Evolutionary conservation across 768 basidiomycete genomes (phyloP).

Genomic region (Termitomyces sp.): DNA sequence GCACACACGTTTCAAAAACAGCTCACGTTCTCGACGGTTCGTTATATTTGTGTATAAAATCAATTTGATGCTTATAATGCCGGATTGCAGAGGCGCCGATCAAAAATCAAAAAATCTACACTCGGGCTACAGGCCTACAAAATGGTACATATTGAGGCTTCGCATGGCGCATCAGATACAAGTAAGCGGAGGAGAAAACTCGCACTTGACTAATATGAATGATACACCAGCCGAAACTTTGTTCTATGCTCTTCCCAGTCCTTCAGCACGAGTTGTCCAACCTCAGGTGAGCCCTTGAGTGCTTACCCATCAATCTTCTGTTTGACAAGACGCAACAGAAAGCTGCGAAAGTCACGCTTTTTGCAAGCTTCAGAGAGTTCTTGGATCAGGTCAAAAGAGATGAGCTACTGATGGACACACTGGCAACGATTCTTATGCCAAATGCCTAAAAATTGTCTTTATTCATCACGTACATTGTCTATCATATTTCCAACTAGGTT

Average conservation of each 20-base stretch:
- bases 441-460: background rate
- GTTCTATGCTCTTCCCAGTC: constrained; percentile 72
- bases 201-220: background rate
- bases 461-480: no score
- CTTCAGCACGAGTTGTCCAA: constrained; percentile 67
- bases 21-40: constrained; percentile 12
- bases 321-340: constrained; percentile 1
- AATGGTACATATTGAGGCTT: constrained; percentile 29
- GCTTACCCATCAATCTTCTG: background rate
- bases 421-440: background rate
- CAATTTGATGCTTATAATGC: background rate
- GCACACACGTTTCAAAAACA: constrained; percentile 29
- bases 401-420: constrained; percentile 4
- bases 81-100: constrained; percentile 1
- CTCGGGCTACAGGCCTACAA: constrained; percentile 48
- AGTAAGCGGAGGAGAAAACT: background rate
- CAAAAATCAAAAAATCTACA: constrained; percentile 4
- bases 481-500: no score
- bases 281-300: constrained; percentile 48
- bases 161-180: constrained; percentile 4
- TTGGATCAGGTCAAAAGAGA: constrained; percentile 6
- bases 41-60: background rate
- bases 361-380: constrained; percentile 1
- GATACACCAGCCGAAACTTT: constrained; percentile 43
- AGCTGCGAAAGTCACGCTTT: constrained; percentile 8